phyloP scores from a whole-genome alignment of 352 stramenopile species.

The Blastocystis sp. region DNA sequence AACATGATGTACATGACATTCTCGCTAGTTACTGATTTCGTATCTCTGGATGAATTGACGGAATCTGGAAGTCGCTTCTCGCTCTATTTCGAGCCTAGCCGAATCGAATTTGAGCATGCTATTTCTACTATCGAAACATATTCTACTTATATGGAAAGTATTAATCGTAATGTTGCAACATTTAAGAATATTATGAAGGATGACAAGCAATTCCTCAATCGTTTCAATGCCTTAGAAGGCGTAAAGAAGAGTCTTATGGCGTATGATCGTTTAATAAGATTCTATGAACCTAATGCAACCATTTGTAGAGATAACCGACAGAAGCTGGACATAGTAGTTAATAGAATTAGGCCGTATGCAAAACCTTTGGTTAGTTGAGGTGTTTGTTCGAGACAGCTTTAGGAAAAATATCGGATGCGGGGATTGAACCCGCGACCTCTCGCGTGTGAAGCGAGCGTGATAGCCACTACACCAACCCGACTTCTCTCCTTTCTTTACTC shows the following conservation, averaged over 20 bases:
- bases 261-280: not conserved
- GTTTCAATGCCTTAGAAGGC: not conserved
- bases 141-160: not conserved
- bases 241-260: not conserved
- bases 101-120: not conserved
- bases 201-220: not conserved
- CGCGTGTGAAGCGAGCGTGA: slow-evolving; percentile 65
- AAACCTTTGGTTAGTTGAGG: not conserved
- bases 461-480: slow-evolving; percentile 67
- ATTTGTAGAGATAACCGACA: not conserved
- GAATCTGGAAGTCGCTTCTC: not conserved
- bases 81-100: not conserved
- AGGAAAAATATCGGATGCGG: slow-evolving; percentile 65
- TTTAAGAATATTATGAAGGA: not conserved
- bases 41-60: not conserved
- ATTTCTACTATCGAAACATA: not conserved
- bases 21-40: not conserved
- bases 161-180: not conserved
- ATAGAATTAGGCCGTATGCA: not conserved
- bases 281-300: not conserved
- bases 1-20: not conserved
- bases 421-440: slow-evolving; percentile 63
- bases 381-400: not conserved
- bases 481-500: not conserved
- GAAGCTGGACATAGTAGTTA: not conserved